Evolutionary conservation across 2,329 filamentous ascomycete genomes (phyloP).

Genomic region (Aspergillus sp.): DNA sequence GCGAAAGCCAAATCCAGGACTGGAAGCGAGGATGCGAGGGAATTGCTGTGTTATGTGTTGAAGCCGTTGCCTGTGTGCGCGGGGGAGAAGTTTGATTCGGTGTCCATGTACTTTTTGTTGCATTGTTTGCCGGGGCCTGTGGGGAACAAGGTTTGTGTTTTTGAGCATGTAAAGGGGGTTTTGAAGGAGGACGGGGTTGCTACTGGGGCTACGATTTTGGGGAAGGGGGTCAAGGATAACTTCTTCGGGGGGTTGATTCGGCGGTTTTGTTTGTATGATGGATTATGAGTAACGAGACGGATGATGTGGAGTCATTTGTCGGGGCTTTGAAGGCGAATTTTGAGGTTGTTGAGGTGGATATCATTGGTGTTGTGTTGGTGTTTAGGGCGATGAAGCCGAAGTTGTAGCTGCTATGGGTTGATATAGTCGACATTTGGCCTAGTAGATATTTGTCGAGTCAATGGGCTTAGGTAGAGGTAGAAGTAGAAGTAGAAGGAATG

Average conservation of each 20-base stretch:
- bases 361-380: constrained; percentile 3
- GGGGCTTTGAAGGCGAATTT: constrained; percentile 1
- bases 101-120: constrained; percentile 40
- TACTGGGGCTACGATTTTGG: constrained; percentile 35
- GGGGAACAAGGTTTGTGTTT: constrained; percentile 23
- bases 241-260: background rate
- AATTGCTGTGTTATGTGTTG: constrained; percentile 20
- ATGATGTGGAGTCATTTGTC: constrained; percentile 1
- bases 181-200: constrained; percentile 33
- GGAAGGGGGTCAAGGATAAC: constrained; percentile 18
- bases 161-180: constrained; percentile 25
- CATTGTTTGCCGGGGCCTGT: constrained; percentile 36
- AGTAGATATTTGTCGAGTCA: no score
- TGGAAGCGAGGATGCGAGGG: no score
- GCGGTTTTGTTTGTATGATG: constrained; percentile 1
- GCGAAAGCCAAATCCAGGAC: no score
- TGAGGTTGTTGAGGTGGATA: constrained; percentile 4
- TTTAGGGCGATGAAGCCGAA: constrained; percentile 3
- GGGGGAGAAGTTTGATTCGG: constrained; percentile 33
- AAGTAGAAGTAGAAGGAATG: no score
- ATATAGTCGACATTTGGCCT: background rate
- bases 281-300: constrained; percentile 1
- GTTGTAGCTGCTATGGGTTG: background rate
- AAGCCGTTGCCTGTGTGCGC: constrained; percentile 20
- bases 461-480: no score